phyloP scores from a whole-genome alignment of 2,329 filamentous ascomycete species.

The Mycosphaerella sp. region DNA sequence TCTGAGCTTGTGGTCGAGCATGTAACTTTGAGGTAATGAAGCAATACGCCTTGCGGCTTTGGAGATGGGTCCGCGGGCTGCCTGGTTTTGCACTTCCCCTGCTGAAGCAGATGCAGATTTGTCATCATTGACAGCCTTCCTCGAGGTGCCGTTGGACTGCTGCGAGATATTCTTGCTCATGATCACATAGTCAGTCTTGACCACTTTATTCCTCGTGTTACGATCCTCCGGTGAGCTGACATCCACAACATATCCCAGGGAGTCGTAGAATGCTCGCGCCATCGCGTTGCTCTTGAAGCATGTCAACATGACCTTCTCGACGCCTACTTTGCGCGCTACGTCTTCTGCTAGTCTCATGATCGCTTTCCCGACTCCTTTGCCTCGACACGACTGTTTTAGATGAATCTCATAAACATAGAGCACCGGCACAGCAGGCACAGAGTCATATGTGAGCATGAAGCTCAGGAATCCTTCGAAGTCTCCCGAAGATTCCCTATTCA shows the following conservation, averaged over 20 bases:
- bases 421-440: conserved; percentile 53
- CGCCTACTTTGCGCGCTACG: conserved; percentile 50
- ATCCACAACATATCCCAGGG: conserved; percentile 52
- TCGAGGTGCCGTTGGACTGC: background rate
- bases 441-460: conserved; percentile 67
- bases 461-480: conserved; percentile 46
- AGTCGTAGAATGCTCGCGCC: conserved; percentile 56
- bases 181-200: conserved; percentile 49
- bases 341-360: conserved; percentile 54
- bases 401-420: conserved; percentile 78
- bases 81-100: background rate
- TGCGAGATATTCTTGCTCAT: conserved; percentile 40
- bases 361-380: conserved; percentile 56
- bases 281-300: conserved; percentile 59
- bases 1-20: background rate
- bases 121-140: background rate
- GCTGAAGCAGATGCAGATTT: background rate
- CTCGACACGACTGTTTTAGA: conserved; percentile 51
- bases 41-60: background rate
- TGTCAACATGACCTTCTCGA: conserved; percentile 68
- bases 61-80: background rate
- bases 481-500: background rate
- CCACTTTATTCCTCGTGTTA: conserved; percentile 44
- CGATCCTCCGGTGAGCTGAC: conserved; percentile 48
- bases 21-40: background rate